Percentiles rank a stretch among this genome's conserved stretches.
Conservation (phyloP, 768 basidiomycete genomes). For the Lentinus brumalis region DNA sequence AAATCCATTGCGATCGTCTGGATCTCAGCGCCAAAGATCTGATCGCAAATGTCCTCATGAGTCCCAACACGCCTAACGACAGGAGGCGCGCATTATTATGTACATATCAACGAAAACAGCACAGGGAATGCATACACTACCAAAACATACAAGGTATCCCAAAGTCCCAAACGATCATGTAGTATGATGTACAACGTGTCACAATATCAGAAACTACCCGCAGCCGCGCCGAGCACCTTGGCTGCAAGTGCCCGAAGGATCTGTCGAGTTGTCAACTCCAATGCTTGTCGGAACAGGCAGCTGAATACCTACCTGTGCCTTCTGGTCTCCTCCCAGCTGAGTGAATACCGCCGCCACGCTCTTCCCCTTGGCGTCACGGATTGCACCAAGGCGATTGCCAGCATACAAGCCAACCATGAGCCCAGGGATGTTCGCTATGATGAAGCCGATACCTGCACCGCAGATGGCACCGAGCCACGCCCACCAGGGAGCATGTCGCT, state of each 20-base stretch:
- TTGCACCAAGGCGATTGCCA: constrained; percentile 87
- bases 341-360: constrained; percentile 88
- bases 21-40: not conserved
- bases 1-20: not conserved
- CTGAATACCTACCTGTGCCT: constrained; percentile 71
- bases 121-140: too few relatives aligned
- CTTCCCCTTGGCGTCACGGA: constrained; percentile 94
- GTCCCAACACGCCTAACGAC: too few relatives aligned
- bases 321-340: constrained; percentile 74
- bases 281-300: not conserved
- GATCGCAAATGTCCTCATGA: not conserved
- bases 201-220: constrained; percentile 27
- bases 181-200: too few relatives aligned
- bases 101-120: too few relatives aligned
- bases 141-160: not conserved
- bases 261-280: constrained; percentile 38
- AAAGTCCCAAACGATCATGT: too few relatives aligned
- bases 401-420: constrained; percentile 84
- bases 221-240: constrained; percentile 77
- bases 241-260: constrained; percentile 79
- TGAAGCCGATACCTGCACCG: constrained; percentile 57
- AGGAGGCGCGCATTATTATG: too few relatives aligned
- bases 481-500: constrained; percentile 73
- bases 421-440: constrained; percentile 81
- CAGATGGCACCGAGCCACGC: constrained; percentile 68